phyloP scores from a whole-genome alignment of 129 eudicot species.

The Flaveria robusta region DNA sequence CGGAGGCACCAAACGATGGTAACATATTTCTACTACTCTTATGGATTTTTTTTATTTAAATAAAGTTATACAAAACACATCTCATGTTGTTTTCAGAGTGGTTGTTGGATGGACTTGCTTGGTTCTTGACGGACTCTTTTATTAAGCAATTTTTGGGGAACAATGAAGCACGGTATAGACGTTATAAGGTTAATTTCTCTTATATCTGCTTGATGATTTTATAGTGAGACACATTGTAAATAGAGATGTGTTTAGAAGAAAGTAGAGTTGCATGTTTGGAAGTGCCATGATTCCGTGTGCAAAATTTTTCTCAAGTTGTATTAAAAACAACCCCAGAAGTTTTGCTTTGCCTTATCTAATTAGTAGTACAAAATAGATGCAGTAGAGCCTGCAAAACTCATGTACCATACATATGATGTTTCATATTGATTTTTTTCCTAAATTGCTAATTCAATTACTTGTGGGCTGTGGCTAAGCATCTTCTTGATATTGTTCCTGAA shows the following conservation, averaged over 20 bases:
- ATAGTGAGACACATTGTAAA: conserved; percentile 5
- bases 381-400: conserved; percentile 17
- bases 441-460: neutral
- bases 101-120: conserved; percentile 97
- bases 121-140: conserved; percentile 83
- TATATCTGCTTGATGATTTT: conserved; percentile 15
- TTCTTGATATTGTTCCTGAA: conserved; percentile 2
- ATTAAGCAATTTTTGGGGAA: conserved; percentile 83
- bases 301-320: neutral
- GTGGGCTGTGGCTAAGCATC: conserved; percentile 2
- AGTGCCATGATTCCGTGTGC: neutral
- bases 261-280: conserved; percentile 2
- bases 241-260: conserved; percentile 10
- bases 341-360: conserved; percentile 4
- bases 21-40: conserved; percentile 27
- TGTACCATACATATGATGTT: neutral
- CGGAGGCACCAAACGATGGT: conserved; percentile 94
- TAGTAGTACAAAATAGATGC: conserved; percentile 15
- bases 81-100: conserved; percentile 59
- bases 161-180: conserved; percentile 93
- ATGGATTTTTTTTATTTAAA: neutral
- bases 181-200: conserved; percentile 66
- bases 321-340: neutral
- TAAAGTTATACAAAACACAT: conserved; percentile 27
- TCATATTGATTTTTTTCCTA: neutral